phyloP scores from a whole-genome alignment of 1,284 basidiomycete species.

The Porogramme epimiltina region DNA sequence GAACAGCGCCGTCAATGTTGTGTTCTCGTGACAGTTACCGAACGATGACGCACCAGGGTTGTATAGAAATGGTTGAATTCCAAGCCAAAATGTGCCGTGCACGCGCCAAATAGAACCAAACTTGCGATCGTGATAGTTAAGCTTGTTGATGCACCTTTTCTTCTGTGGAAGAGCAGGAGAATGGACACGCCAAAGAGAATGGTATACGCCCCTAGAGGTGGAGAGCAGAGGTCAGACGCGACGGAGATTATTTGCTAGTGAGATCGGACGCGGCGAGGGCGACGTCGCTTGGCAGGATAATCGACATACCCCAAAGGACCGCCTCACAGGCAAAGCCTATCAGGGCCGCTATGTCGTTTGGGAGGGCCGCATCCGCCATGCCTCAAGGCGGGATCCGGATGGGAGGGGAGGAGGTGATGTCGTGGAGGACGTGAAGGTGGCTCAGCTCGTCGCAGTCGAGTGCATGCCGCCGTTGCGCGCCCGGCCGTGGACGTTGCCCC shows the following conservation, averaged over 20 bases:
- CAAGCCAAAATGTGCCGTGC: conserved; percentile 38
- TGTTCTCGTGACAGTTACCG: background rate
- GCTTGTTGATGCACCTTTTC: conserved; percentile 6
- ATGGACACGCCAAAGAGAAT: conserved; percentile 6
- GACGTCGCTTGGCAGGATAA: background rate
- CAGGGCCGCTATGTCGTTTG: conserved; percentile 29
- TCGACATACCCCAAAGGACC: conserved; percentile 32
- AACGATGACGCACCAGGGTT: conserved; percentile 28
- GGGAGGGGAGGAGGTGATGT: too few relatives aligned
- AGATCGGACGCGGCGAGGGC: background rate
- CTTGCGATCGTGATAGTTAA: conserved; percentile 31
- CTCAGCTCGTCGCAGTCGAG: too few relatives aligned
- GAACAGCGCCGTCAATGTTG: background rate
- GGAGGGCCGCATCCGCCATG: too few relatives aligned
- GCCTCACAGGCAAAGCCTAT: conserved; percentile 37
- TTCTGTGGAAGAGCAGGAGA: conserved; percentile 22
- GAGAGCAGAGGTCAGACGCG: too few relatives aligned
- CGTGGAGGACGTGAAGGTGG: too few relatives aligned
- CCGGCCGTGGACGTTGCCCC: too few relatives aligned
- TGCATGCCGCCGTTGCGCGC: too few relatives aligned
- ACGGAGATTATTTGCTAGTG: too few relatives aligned
- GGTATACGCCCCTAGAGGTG: conserved; percentile 8
- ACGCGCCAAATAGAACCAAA: conserved; percentile 35
- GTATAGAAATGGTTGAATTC: conserved; percentile 40
- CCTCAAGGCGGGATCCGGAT: too few relatives aligned